Conservation (phyloP, 768 basidiomycete genomes). For the Suillus subaureus region DNA sequence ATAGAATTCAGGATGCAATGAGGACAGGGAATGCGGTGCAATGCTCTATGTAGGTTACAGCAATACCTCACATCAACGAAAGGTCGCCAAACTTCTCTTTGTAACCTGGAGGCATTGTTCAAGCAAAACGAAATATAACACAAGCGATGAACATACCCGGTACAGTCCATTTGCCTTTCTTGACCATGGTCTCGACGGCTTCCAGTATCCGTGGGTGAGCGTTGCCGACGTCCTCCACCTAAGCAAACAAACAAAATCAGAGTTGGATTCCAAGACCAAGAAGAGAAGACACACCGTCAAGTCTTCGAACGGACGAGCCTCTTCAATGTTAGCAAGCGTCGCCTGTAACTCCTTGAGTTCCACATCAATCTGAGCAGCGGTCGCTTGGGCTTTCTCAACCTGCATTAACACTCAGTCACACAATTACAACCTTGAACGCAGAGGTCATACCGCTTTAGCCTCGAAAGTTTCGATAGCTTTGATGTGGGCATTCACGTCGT, state of each 20-base stretch:
- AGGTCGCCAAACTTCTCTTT: slow-evolving; percentile 97
- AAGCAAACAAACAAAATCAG: slow-evolving; percentile 10
- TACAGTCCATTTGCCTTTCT: slow-evolving; percentile 98
- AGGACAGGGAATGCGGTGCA: not conserved
- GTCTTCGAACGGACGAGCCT: slow-evolving; percentile 96
- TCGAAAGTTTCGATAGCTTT: slow-evolving; percentile 98
- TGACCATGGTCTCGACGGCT: slow-evolving; percentile 91
- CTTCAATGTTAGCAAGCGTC: slow-evolving; percentile 95
- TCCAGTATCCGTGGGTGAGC: slow-evolving; percentile 92
- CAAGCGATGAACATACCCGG: slow-evolving; percentile 61
- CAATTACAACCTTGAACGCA: slow-evolving; percentile 17
- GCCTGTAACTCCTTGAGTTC: slow-evolving; percentile 91
- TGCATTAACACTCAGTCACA: slow-evolving; percentile 30
- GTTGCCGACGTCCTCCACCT: slow-evolving; percentile 88
- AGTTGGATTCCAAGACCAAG: not conserved
- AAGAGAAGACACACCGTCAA: slow-evolving; percentile 69
- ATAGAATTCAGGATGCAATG: not conserved
- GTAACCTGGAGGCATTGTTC: slow-evolving; percentile 56
- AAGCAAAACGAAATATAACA: not conserved
- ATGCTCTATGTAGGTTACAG: slow-evolving; percentile 20
- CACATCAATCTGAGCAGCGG: slow-evolving; percentile 84
- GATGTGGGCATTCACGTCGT: slow-evolving; percentile 86
- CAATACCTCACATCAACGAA: slow-evolving; percentile 73
- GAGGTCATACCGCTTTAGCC: slow-evolving; percentile 80
- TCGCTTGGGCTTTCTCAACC: slow-evolving; percentile 89